Conservation (phyloP, 208 protist genomes). For the Acanthamoeba lugdunensis region DNA sequence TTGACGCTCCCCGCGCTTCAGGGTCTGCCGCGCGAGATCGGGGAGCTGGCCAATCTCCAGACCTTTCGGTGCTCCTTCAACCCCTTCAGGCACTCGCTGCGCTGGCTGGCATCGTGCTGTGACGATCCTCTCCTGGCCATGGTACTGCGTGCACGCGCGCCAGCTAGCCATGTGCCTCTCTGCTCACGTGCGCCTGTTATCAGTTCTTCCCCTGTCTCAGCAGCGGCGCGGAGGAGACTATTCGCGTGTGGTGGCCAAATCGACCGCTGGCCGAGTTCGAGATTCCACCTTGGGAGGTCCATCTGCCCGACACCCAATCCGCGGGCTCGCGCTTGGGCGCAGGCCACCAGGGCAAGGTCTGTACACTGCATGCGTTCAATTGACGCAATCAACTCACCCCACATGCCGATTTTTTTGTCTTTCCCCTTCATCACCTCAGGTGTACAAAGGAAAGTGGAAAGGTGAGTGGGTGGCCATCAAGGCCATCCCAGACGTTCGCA, state of each 20-base stretch:
- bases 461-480: constrained; percentile 22
- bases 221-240: neutral
- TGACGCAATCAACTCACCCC: neutral
- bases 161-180: too few relatives aligned
- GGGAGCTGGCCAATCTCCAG: constrained; percentile 12
- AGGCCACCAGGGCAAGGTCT: constrained; percentile 29
- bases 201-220: constrained; percentile 17
- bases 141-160: neutral
- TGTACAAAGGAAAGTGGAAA: constrained; percentile 46
- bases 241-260: constrained; percentile 24
- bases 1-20: too few relatives aligned
- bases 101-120: constrained; percentile 19
- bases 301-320: neutral
- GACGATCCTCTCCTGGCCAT: constrained; percentile 36
- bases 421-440: neutral
- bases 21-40: neutral
- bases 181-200: neutral
- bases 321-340: neutral
- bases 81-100: neutral
- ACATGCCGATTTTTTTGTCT: too few relatives aligned
- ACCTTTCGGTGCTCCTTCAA: constrained; percentile 9
- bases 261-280: constrained; percentile 43
- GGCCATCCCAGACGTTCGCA: constrained; percentile 8
- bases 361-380: too few relatives aligned
- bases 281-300: constrained; percentile 21